A percentile compares a stretch with the other conserved stretches of the same genome.
Evolutionary conservation across 2,329 filamentous ascomycete species (phyloP).

Genomic region (Neurospora crassa): DNA sequence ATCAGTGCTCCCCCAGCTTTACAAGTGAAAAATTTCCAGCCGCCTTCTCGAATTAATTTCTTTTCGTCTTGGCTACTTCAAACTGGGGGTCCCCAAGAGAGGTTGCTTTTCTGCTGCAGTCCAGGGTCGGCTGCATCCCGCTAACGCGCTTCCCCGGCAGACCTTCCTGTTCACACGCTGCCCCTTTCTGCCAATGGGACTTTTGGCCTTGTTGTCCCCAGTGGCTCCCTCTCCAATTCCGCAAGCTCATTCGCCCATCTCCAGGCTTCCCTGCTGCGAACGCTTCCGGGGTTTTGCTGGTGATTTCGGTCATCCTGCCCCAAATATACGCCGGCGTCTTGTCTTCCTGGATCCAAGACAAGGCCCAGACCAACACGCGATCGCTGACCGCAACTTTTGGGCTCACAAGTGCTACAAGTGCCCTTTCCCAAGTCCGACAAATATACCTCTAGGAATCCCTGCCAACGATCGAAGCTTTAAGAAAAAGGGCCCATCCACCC

Average conservation of each 20-base stretch:
- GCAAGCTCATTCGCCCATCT: conserved; percentile 9
- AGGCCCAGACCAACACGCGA: conserved; percentile 2
- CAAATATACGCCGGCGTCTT: conserved; percentile 11
- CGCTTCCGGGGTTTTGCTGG: conserved; percentile 5
- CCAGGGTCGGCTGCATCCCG: background rate
- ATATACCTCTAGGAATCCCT: background rate
- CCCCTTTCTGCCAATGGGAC: background rate
- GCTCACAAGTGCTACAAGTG: background rate
- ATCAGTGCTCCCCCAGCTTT: background rate
- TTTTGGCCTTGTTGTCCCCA: conserved; percentile 8
- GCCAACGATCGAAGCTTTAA: conserved; percentile 6
- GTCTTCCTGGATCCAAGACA: conserved; percentile 8
- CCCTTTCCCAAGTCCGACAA: background rate
- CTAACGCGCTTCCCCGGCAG: background rate
- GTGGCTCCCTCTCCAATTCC: conserved; percentile 11
- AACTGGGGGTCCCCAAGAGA: background rate
- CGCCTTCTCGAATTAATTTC: background rate
- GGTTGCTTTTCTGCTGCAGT: background rate
- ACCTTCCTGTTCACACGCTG: background rate
- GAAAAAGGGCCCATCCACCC: conserved; percentile 7
- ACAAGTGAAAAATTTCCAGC: background rate
- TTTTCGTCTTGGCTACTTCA: background rate
- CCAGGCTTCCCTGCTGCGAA: conserved; percentile 5
- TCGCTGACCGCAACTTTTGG: conserved; percentile 18
- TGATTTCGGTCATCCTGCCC: conserved; percentile 5